Evolutionary conservation across 306 rosid genomes (phyloP).

Genomic region (Fragaria ananassa): DNA sequence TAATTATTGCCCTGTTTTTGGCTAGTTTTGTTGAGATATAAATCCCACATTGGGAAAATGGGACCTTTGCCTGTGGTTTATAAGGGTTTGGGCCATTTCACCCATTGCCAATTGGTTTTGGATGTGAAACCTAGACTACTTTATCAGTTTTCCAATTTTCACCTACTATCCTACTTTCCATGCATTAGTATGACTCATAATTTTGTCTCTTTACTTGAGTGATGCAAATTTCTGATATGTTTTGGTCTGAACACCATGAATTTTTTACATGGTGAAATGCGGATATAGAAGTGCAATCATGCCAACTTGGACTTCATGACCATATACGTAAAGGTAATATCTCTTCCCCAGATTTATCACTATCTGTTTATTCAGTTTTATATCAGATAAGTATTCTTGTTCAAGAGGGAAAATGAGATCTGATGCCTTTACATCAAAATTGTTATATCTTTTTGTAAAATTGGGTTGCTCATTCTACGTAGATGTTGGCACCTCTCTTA

Average conservation of each 20-base stretch:
- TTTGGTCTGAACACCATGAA: conserved; percentile 8
- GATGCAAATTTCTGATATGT: conserved; percentile 1
- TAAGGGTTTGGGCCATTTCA: too few species aligned
- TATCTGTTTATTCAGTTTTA: neutral
- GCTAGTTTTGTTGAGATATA: too few species aligned
- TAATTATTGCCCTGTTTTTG: neutral
- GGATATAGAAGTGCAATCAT: conserved; percentile 55
- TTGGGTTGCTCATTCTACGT: neutral
- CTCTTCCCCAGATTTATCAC: neutral
- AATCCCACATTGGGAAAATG: too few species aligned
- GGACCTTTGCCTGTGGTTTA: too few species aligned
- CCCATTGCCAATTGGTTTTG: too few species aligned
- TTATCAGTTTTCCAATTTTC: neutral
- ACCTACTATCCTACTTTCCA: neutral
- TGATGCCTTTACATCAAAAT: neutral
- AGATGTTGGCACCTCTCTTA: neutral
- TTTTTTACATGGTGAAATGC: conserved; percentile 27
- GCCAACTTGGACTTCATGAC: conserved; percentile 59
- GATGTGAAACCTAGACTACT: too few species aligned
- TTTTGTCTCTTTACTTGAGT: conserved; percentile 14
- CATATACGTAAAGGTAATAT: conserved; percentile 51
- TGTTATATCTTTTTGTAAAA: neutral
- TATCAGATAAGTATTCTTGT: neutral
- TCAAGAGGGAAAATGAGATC: neutral
- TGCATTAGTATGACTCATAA: neutral